Conservation (phyloP, 148 eudicot species). For the Cornus suecica region DNA sequence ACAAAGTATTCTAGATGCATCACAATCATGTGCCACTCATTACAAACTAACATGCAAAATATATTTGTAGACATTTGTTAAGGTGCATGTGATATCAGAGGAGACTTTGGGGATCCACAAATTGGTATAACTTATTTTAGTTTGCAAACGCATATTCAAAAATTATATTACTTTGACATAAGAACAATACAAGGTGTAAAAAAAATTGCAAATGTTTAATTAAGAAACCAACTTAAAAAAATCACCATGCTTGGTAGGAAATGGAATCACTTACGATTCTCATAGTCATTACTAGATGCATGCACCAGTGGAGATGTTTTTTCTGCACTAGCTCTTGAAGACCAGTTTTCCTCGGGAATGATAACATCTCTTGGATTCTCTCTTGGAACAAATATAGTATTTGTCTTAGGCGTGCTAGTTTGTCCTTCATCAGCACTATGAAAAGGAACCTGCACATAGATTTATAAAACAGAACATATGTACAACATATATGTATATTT, state of each 20-base stretch:
- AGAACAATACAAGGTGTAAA: background rate
- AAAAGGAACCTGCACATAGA: too few species aligned
- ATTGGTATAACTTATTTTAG: too few species aligned
- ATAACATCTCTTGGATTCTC: too few species aligned
- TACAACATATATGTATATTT: too few species aligned
- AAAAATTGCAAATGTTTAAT: background rate
- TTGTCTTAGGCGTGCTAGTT: too few species aligned
- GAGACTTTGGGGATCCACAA: background rate
- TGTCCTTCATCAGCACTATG: too few species aligned
- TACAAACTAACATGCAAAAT: too few species aligned
- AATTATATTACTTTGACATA: background rate
- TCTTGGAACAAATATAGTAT: too few species aligned
- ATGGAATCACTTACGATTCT: conserved; percentile 14
- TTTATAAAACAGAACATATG: too few species aligned
- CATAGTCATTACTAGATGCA: conserved; percentile 12
- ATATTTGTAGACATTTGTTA: background rate
- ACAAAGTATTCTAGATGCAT: background rate
- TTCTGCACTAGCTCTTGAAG: conserved; percentile 7
- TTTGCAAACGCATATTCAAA: background rate
- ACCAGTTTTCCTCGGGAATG: too few species aligned
- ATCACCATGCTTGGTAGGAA: background rate
- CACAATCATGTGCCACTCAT: background rate
- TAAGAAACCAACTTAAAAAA: background rate
- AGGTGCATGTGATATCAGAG: background rate
- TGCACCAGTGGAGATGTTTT: conserved; percentile 19